phyloP scores from a whole-genome alignment of 495 filamentous ascomycete species.

The Hamigera avellanea region DNA sequence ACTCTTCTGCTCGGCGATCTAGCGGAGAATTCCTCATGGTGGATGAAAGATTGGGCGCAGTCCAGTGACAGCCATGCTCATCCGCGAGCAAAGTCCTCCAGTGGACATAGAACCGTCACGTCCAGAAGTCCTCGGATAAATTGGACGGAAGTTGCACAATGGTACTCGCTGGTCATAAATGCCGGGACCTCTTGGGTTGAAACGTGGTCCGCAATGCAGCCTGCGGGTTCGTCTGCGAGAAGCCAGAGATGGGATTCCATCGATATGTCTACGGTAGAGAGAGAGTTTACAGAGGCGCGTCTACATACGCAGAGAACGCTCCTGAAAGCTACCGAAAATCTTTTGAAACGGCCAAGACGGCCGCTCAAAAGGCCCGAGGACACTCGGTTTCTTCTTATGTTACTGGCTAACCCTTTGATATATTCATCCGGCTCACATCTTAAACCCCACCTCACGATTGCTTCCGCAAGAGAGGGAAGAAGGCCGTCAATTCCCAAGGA shows the following conservation, averaged over 20 bases:
- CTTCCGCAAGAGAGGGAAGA: conserved; percentile 12
- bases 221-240: conserved; percentile 12
- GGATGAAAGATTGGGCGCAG: conserved; percentile 47
- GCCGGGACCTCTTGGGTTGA: conserved; percentile 50
- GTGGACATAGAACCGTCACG: conserved; percentile 33
- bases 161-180: conserved; percentile 63
- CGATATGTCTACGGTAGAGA: conserved; percentile 39
- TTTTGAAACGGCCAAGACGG: conserved; percentile 76
- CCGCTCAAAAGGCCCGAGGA: conserved; percentile 58
- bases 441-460: conserved; percentile 2
- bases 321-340: conserved; percentile 70
- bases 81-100: conserved; percentile 14
- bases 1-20: conserved; percentile 68
- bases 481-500: conserved; percentile 19
- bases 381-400: conserved; percentile 69
- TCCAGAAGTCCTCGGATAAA: conserved; percentile 60
- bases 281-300: conserved; percentile 53
- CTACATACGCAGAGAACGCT: conserved; percentile 56
- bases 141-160: conserved; percentile 59
- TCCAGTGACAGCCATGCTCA: conserved; percentile 12
- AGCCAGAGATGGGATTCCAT: conserved; percentile 19
- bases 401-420: conserved; percentile 73
- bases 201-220: conserved; percentile 33
- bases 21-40: conserved; percentile 78
- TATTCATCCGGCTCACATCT: conserved; percentile 25